Base-by-base conservation (phyloP, 169 alveolate species). In the Eimeria tenella region DNA sequence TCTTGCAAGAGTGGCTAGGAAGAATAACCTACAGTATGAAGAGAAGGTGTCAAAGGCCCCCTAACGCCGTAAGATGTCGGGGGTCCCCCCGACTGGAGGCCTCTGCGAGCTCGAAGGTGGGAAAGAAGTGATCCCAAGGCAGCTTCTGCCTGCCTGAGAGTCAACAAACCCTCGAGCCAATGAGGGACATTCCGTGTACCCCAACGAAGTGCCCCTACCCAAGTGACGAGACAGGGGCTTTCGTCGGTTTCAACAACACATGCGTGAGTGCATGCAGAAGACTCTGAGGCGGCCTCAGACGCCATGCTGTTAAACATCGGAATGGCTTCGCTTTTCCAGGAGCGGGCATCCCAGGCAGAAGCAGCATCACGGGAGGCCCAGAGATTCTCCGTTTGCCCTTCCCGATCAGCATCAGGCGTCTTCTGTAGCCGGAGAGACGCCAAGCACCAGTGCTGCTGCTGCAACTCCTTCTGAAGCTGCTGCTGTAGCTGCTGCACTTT, bases 181-280 rank as follows among this genome's bases (percentile, higher is more conserved):
- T 3, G 19, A 19, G 86, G 86, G 42, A 31, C 65, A 49, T 62
- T 62, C 19, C 49, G 86, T 21, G 86, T 56, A 56, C 86, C 86
- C 86, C 86, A 75, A 4, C 86, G 86, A 7, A 49, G 42, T n/a
- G 86, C 23, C 65, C 86, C 86, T 10, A 75, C 49, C 86, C 86
- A 75, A 4, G 49, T 52, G 11, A 75, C 86, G 6, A 75, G 65
- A n/a, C 86, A 75, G 86, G 86, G 86, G 68, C 86, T 62, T 62
- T 62, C 65, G 49, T 50, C 86, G 3, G 13, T 52, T 5, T 23
- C 10, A 11, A 15, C 60, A 23, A 50, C 13, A 10, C 84, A 74
- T 50, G 60, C 84, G 42, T 52, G 84, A 56, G 84, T 11, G 42
- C 42, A 15, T 7, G 68, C 21, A 42, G 84, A 9, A 23, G 55